Evolutionary conservation across 257 asterid species (phyloP).

Genomic region (Solanum dulcamara): DNA sequence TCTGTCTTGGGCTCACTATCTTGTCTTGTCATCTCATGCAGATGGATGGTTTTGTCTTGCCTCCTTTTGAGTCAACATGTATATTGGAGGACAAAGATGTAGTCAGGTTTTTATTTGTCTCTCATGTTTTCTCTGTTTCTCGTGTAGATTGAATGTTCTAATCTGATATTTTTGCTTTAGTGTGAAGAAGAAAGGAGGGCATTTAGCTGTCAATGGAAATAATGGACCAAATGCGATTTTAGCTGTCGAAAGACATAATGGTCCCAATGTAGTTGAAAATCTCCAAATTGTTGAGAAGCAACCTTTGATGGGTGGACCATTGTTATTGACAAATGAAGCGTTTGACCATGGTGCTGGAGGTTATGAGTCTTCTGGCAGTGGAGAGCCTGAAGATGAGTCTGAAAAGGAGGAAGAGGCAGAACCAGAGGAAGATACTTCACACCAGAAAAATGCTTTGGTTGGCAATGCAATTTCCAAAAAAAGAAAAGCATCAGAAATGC

Average conservation of each 20-base stretch:
- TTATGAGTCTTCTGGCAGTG: conserved; percentile 27
- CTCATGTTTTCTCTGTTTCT: neutral
- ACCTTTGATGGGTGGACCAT: conserved; percentile 22
- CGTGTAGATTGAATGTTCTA: neutral
- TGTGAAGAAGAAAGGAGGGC: conserved; percentile 41
- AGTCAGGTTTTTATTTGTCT: conserved; percentile 39
- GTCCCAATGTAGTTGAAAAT: conserved; percentile 17
- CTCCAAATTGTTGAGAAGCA: conserved; percentile 37
- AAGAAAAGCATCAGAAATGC: conserved; percentile 56
- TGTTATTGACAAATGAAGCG: conserved; percentile 69
- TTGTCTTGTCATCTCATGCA: conserved; percentile 16
- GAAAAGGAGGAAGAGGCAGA: conserved; percentile 13
- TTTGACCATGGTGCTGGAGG: conserved; percentile 43
- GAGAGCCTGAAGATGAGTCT: conserved; percentile 24
- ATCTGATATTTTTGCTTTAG: conserved; percentile 17
- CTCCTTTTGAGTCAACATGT: conserved; percentile 56
- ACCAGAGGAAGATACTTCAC: conserved; percentile 10
- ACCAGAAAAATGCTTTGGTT: conserved; percentile 16
- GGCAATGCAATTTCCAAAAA: conserved; percentile 25
- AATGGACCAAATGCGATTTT: conserved; percentile 21
- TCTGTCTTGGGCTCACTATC: neutral
- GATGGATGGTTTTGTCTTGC: conserved; percentile 76
- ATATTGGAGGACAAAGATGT: conserved; percentile 62
- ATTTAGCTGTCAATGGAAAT: conserved; percentile 34
- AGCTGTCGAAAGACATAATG: conserved; percentile 33